Base-by-base conservation (phyloP, 78 protist species). In the Dictyostelium capitatum region DNA sequence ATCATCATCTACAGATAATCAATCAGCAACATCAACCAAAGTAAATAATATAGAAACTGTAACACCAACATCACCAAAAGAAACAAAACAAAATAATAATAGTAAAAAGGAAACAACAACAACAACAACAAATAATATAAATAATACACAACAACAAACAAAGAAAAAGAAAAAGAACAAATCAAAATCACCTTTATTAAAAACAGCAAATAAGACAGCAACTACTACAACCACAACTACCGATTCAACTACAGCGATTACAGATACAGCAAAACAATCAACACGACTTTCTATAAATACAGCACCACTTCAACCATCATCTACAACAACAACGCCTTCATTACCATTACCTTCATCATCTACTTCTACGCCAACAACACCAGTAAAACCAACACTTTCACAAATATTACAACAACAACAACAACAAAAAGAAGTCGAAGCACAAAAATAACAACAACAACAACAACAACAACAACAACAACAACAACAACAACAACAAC, bases 181-280 rank as follows among this genome's bases (percentile, higher is more conserved):
- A 37, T 37, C 43, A 37, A 37, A 37, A 37, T 37, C 43, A 37
- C 43, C 43, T 37, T 37, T 37, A 37, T 37, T 37, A 37, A 37
- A 37, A 37, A 37, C 43, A 37, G 43, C 43, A 37, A 37, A 37
- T 37, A 62, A 32, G 17, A 19, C 80, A 46, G 4, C 51, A 41
- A 10, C 89, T n/a, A 17, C 79, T 28, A 47, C 67, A 17, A 82
- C 80, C 14, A 53, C 67, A 19, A 56, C 69, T 10, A 73, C 37
- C 4, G 70, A n/a, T 2, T 37, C 79, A 46, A 46, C 79, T 17
- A 72, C 37, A 72, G 11, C 79, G 10, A 37, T 37, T 37, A 37
- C 43, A 37, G 43, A 37, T 10, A 73, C 37, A 7, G 37, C 8
- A 32, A 51, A 30, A 62, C 20, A 67, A 77, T 5, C 77, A 69